phyloP scores from a whole-genome alignment of 192 early-diverging fungal genomes.

The Gaertneriomyces sp. region DNA sequence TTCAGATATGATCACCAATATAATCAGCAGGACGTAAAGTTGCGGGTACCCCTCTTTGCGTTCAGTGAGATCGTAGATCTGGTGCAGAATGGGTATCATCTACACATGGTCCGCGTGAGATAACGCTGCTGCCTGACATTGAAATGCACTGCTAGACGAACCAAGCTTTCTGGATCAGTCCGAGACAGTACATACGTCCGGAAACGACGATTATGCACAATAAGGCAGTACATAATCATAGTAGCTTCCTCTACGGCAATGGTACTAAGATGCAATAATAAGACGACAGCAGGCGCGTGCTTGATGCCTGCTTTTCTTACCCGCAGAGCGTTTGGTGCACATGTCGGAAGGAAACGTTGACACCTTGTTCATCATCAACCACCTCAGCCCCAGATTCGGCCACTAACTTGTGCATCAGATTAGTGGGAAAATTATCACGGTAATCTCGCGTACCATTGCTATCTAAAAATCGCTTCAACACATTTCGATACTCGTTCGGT shows the following conservation, averaged over 20 bases:
- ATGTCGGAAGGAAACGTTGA: slow-evolving; percentile 45
- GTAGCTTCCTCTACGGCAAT: slow-evolving; percentile 55
- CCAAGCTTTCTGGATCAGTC: slow-evolving; percentile 73
- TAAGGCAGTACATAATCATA: slow-evolving; percentile 61
- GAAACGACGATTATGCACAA: slow-evolving; percentile 66
- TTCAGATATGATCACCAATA: slow-evolving; percentile 65
- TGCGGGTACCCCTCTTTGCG: slow-evolving; percentile 57
- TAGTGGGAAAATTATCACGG: background rate
- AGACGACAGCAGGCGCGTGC: background rate
- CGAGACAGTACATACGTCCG: slow-evolving; percentile 68
- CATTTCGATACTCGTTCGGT: slow-evolving; percentile 38
- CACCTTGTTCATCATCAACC: slow-evolving; percentile 10
- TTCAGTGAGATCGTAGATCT: slow-evolving; percentile 65
- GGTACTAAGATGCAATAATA: slow-evolving; percentile 14
- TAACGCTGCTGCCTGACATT: background rate
- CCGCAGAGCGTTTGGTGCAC: slow-evolving; percentile 51
- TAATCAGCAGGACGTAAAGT: slow-evolving; percentile 64
- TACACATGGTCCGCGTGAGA: slow-evolving; percentile 6
- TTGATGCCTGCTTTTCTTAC: slow-evolving; percentile 20
- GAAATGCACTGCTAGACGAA: slow-evolving; percentile 29
- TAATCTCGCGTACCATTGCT: slow-evolving; percentile 35
- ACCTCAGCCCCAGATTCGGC: background rate
- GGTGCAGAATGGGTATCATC: slow-evolving; percentile 61
- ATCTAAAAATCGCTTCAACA: slow-evolving; percentile 41
- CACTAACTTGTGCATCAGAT: background rate